Conservation (phyloP, 1,284 basidiomycete genomes). For the Fomes fomentarius region DNA sequence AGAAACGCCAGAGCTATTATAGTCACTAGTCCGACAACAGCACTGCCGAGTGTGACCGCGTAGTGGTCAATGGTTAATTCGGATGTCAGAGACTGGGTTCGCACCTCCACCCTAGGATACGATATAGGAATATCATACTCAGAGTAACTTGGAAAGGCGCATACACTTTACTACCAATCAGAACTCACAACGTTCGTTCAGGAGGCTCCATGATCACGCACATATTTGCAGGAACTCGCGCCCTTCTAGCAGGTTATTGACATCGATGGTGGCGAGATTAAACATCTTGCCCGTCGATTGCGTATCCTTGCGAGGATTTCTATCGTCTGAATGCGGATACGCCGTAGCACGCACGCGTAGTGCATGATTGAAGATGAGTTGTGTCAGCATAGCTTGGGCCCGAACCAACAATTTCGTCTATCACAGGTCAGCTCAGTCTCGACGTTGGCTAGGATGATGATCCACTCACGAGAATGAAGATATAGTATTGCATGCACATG, state of each 20-base stretch:
- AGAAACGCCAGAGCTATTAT: constrained; percentile 51
- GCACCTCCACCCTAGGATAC: constrained; percentile 52
- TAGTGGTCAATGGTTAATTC: constrained; percentile 14
- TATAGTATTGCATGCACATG: constrained; percentile 42
- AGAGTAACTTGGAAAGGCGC: constrained; percentile 42
- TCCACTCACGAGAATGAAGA: constrained; percentile 30
- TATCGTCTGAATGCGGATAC: constrained; percentile 20
- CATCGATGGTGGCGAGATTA: constrained; percentile 41
- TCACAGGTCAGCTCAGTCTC: background rate
- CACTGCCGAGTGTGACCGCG: too few species aligned
- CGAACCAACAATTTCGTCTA: constrained; percentile 52
- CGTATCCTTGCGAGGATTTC: too few species aligned
- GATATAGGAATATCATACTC: constrained; percentile 47
- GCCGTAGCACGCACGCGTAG: constrained; percentile 54
- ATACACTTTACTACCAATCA: constrained; percentile 21
- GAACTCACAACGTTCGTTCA: too few species aligned
- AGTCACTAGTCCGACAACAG: too few species aligned
- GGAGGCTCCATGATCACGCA: constrained; percentile 5
- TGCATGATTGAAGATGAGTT: constrained; percentile 73
- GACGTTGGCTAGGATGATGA: background rate
- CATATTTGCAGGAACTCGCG: constrained; percentile 37
- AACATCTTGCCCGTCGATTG: constrained; percentile 56
- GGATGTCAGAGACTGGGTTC: background rate
- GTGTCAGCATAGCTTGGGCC: constrained; percentile 65
- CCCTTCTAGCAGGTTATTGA: constrained; percentile 36